A percentile compares a stretch with the other conserved stretches of the same genome.
Evolutionary conservation across 805 yeast species (phyloP).

Genomic region (Pichia insulana): DNA sequence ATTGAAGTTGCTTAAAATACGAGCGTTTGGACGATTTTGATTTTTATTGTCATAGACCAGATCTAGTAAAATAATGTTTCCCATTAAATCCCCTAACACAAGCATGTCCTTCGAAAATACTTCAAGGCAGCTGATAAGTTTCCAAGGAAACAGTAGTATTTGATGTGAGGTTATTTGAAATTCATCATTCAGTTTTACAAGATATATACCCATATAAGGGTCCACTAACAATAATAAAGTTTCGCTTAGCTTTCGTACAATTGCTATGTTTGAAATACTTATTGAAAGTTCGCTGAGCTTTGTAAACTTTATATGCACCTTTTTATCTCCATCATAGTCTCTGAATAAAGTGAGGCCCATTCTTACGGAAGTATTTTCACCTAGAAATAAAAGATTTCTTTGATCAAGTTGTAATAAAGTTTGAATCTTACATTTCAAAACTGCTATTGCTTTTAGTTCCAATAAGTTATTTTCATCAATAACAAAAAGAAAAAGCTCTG

Average conservation of each 20-base stretch:
- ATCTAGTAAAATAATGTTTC: conserved; percentile 16
- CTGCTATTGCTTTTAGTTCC: conserved; percentile 11
- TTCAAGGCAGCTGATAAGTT: conserved; percentile 7
- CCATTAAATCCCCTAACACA: conserved; percentile 19
- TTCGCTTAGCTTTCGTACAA: not conserved
- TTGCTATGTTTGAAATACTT: not conserved
- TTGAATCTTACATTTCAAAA: conserved; percentile 6
- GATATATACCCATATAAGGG: conserved; percentile 17
- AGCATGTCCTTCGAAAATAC: conserved; percentile 4
- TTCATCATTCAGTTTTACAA: conserved; percentile 5
- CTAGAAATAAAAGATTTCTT: conserved; percentile 11
- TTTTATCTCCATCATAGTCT: not conserved
- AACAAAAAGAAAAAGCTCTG: conserved; percentile 12
- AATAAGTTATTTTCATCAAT: conserved; percentile 8
- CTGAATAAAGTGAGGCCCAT: conserved; percentile 8
- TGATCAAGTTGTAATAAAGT: conserved; percentile 2
- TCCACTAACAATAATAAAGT: conserved; percentile 14
- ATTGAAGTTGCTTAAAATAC: conserved; percentile 5
- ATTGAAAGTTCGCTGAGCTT: not conserved
- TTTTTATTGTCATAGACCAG: not conserved
- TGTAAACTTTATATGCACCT: not conserved
- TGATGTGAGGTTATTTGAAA: conserved; percentile 1
- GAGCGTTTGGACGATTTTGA: not conserved
- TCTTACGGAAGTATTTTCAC: conserved; percentile 2
- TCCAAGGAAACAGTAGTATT: conserved; percentile 1